Conservation (phyloP, 2,329 filamentous ascomycete species). For the Fusarium torreyae region DNA sequence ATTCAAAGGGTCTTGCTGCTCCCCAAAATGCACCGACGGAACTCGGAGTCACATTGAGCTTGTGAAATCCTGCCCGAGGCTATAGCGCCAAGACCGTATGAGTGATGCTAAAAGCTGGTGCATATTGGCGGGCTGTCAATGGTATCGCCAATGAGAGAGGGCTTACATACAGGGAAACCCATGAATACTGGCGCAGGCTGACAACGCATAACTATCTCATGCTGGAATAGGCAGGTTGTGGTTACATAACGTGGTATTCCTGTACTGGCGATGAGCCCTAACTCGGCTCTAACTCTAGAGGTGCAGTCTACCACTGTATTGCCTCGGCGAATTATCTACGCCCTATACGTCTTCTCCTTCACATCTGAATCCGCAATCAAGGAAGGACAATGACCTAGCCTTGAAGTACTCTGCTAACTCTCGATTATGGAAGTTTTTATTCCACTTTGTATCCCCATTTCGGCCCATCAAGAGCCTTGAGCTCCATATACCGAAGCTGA, state of each 20-base stretch:
- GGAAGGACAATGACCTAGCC: background rate
- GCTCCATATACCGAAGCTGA: background rate
- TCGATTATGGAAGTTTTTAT: background rate
- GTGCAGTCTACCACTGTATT: background rate
- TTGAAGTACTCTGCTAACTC: background rate
- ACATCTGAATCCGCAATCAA: background rate
- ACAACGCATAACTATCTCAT: background rate
- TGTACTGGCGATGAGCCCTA: background rate
- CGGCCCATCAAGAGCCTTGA: background rate
- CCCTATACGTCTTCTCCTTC: background rate
- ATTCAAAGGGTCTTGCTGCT: no score
- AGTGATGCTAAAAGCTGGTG: background rate
- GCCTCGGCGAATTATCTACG: background rate
- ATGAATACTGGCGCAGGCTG: background rate
- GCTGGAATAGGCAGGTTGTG: background rate
- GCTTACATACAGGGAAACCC: background rate
- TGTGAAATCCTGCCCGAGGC: background rate
- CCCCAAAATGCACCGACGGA: background rate
- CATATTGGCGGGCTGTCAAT: background rate
- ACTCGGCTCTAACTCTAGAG: background rate
- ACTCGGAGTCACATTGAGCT: background rate
- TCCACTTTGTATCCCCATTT: background rate
- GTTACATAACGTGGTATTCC: background rate
- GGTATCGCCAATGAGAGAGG: background rate
- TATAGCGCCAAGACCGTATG: background rate